phyloP scores from a whole-genome alignment of 768 basidiomycete species.

The Trametes villosa region DNA sequence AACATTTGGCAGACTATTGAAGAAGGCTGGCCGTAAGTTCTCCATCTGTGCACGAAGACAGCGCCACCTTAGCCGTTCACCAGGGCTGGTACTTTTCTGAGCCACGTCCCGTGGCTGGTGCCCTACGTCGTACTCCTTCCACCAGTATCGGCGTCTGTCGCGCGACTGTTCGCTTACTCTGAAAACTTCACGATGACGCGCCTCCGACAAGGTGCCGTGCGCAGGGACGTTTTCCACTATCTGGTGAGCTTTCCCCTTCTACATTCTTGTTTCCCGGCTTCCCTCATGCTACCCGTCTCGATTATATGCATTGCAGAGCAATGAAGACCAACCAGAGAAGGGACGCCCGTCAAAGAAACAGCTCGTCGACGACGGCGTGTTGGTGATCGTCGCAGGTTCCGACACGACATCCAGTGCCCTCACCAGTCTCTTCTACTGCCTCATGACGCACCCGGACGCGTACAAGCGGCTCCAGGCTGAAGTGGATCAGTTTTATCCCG shows the following conservation, averaged over 20 bases:
- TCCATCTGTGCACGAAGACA: no score
- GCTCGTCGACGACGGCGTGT: conserved; percentile 44
- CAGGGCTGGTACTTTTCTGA: neutral
- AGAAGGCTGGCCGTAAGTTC: conserved; percentile 9
- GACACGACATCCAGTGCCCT: conserved; percentile 48
- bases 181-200: neutral
- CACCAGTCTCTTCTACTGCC: conserved; percentile 39
- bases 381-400: conserved; percentile 50
- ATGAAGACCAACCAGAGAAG: conserved; percentile 45
- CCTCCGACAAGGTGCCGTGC: conserved; percentile 38
- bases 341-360: conserved; percentile 40
- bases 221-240: conserved; percentile 49
- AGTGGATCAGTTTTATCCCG: conserved; percentile 45
- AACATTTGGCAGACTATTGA: conserved; percentile 11
- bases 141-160: neutral
- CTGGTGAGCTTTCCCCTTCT: conserved; percentile 33
- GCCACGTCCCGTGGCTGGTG: neutral
- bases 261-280: neutral
- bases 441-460: conserved; percentile 39
- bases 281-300: neutral
- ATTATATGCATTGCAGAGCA: conserved; percentile 35
- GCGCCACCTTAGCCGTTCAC: neutral
- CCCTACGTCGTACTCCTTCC: conserved; percentile 15
- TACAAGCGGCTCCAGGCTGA: conserved; percentile 44
- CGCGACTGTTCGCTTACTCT: conserved; percentile 4